Evolutionary conservation across 306 rosid species (phyloP).

Genomic region (Glycine tomentella): DNA sequence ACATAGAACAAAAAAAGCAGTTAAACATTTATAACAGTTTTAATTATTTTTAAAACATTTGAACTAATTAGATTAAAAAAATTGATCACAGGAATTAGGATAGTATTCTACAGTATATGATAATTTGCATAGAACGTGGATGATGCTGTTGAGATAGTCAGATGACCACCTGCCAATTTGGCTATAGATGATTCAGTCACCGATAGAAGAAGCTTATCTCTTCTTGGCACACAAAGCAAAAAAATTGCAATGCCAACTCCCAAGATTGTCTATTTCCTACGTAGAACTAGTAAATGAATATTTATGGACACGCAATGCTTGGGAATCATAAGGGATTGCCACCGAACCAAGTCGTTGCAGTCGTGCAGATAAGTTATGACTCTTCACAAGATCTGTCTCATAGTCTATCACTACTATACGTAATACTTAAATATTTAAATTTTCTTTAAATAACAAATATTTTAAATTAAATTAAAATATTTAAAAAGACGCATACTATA

Average conservation of each 20-base stretch:
- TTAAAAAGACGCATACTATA: too few species aligned
- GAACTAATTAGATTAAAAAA: not conserved
- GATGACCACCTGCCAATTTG: not conserved
- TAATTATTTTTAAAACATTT: not conserved
- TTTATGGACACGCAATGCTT: not conserved
- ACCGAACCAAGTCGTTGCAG: not conserved
- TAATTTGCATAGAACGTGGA: not conserved
- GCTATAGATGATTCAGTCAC: not conserved
- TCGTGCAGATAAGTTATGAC: not conserved
- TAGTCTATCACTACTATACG: too few species aligned
- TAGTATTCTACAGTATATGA: not conserved
- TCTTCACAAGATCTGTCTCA: not conserved
- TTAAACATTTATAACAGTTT: not conserved
- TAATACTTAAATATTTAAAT: too few species aligned
- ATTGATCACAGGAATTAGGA: too few species aligned
- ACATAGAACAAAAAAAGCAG: not conserved
- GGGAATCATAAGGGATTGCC: not conserved
- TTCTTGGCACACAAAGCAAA: constrained; percentile 38
- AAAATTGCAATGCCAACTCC: not conserved
- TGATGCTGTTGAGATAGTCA: not conserved
- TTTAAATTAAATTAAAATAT: too few species aligned
- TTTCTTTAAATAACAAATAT: too few species aligned
- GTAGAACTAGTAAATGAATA: not conserved
- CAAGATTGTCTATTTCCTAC: not conserved
- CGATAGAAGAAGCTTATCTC: constrained; percentile 22